Conservation (phyloP, 441 rosid species). For the Monsonia emarginata region DNA sequence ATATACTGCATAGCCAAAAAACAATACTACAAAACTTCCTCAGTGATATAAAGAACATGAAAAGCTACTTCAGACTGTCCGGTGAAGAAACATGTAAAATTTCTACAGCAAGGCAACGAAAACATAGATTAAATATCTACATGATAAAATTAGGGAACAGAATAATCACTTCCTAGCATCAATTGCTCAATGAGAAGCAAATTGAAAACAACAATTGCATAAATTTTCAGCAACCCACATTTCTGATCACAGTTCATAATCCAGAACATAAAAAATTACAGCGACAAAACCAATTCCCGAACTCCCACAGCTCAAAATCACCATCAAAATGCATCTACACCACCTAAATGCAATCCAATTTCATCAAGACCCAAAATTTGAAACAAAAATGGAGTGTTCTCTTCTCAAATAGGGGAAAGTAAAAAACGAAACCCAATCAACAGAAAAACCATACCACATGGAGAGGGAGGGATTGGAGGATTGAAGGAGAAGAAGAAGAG, state of each 20-base stretch:
- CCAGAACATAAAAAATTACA: neutral
- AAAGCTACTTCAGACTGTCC: neutral
- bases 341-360: neutral
- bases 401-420: neutral
- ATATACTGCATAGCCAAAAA: neutral
- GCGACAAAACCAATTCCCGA: neutral
- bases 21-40: neutral
- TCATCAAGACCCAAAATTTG: neutral
- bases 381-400: too few species aligned
- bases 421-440: neutral
- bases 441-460: conserved; percentile 46
- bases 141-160: neutral
- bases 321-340: neutral
- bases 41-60: neutral
- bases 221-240: conserved; percentile 4
- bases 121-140: neutral
- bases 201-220: neutral
- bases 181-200: neutral
- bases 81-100: neutral
- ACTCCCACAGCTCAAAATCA: neutral
- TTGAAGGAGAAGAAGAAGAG: conserved; percentile 56
- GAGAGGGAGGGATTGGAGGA: conserved; percentile 87
- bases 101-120: neutral
- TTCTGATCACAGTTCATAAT: neutral
- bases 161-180: neutral